A percentile compares a stretch with the other conserved stretches of the same genome.
Evolutionary conservation across 805 yeast genomes (phyloP).

Genomic region (Saccharomycopsis babjevae): DNA sequence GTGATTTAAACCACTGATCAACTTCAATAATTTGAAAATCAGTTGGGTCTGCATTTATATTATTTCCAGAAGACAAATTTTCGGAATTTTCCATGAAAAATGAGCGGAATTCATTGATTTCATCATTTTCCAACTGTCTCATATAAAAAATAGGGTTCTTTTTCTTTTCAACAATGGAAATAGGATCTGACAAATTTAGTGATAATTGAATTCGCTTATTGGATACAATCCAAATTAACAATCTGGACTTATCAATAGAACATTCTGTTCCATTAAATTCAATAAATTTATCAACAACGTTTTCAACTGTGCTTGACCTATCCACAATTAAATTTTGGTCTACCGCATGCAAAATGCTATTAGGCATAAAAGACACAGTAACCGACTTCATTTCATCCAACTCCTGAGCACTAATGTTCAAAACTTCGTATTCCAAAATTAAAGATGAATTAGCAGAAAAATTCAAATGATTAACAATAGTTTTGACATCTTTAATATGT

Average conservation of each 20-base stretch:
- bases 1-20: slow-evolving; percentile 66
- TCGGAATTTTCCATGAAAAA: background rate
- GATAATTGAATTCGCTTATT: background rate
- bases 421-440: slow-evolving; percentile 60
- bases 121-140: background rate
- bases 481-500: background rate
- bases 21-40: slow-evolving; percentile 41
- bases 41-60: slow-evolving; percentile 26
- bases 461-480: background rate
- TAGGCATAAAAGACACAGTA: slow-evolving; percentile 61
- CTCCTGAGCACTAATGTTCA: slow-evolving; percentile 65
- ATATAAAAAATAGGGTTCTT: background rate
- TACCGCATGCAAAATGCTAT: slow-evolving; percentile 61
- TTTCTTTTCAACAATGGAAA: background rate
- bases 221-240: background rate
- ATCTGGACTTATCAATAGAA: background rate
- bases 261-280: slow-evolving; percentile 22
- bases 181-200: background rate
- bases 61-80: slow-evolving; percentile 25
- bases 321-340: slow-evolving; percentile 62
- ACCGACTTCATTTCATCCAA: slow-evolving; percentile 66
- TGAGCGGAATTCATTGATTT: background rate
- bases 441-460: slow-evolving; percentile 22
- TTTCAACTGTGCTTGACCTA: slow-evolving; percentile 43
- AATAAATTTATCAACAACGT: slow-evolving; percentile 46